Percentiles rank a stretch among this genome's conserved stretches.
phyloP scores from a whole-genome alignment of 768 basidiomycete genomes.

The Tricholoma saponaceum region DNA sequence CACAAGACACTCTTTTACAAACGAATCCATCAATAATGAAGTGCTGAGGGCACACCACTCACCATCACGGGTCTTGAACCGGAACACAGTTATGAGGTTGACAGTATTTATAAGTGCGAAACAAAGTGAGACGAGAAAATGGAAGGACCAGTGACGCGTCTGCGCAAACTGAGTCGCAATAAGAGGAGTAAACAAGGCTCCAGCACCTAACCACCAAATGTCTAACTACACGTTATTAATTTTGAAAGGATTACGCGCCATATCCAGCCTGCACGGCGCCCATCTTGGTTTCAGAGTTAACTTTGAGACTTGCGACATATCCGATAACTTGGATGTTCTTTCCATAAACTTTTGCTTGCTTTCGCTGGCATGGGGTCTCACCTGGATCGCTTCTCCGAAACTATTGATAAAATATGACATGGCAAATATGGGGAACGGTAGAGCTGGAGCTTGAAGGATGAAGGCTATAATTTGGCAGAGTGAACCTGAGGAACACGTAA shows the following conservation, averaged over 20 bases:
- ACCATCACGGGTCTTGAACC: constrained; percentile 69
- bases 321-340: constrained; percentile 72
- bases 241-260: constrained; percentile 32
- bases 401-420: too few relatives aligned
- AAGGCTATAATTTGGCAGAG: constrained; percentile 41
- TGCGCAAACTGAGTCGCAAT: constrained; percentile 78
- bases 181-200: constrained; percentile 69
- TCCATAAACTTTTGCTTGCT: background rate
- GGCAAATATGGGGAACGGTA: constrained; percentile 53
- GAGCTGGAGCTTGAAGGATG: constrained; percentile 39
- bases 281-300: constrained; percentile 60
- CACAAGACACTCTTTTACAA: constrained; percentile 40
- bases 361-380: constrained; percentile 8
- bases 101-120: constrained; percentile 54
- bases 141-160: constrained; percentile 65
- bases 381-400: constrained; percentile 32
- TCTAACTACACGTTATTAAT: too few relatives aligned
- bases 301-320: constrained; percentile 55
- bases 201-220: constrained; percentile 42
- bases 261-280: constrained; percentile 64
- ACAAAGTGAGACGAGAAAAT: constrained; percentile 68
- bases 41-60: background rate
- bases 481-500: constrained; percentile 29
- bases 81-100: constrained; percentile 54
- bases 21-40: background rate